Base-by-base conservation (phyloP, 1,139 yeast genomes). In the Eremothecium sinecaudum region DNA sequence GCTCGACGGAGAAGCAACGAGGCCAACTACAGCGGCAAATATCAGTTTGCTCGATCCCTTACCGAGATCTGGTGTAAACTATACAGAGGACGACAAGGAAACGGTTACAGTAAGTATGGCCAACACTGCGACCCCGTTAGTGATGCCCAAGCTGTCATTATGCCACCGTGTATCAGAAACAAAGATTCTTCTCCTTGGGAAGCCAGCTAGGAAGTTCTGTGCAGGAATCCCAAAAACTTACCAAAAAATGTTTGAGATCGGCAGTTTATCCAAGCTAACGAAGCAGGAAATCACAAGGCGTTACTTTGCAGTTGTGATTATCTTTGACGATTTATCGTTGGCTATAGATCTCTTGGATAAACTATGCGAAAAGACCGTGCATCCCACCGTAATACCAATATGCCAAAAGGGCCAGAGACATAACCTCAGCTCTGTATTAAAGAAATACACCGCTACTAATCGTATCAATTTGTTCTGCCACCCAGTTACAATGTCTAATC, bases 141-240 rank as follows among this genome's bases (percentile, higher is more conserved):
- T 54, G n/a, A 54, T 54, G 58, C 58, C 58, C 8, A 53, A 46
- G 36, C 33, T 53, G 13, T 48, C 58, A 1, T 31, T 49, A 9
- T 37, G 46, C 5, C 42, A 43, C 26, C 44, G 37, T 23, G 37
- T 40, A 14, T 42, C 35, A 35, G 40, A 38, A 22, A 40, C 44
- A 32, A 45, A 41, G 28, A 38, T 52, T 15, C 36, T 52, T 16
- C 40, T 52, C 15, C 35, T 51, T 6, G 56, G 56, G 4, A 47
- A 50, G 37, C 43, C 49, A 3, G 51, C 51, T 5, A 34, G 35
- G 28, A 39, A 42, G 16, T 53, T 51, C 31, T 51, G 47, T 26
- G 41, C 43, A 13, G 34, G 42, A 4, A 41, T 51, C 5, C 55
- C 58, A 9, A 37, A 35, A 10, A 30, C 36, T 20, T 48, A 47